Base-by-base conservation (phyloP, 139 green algal genomes). In the Closterium sp. region DNA sequence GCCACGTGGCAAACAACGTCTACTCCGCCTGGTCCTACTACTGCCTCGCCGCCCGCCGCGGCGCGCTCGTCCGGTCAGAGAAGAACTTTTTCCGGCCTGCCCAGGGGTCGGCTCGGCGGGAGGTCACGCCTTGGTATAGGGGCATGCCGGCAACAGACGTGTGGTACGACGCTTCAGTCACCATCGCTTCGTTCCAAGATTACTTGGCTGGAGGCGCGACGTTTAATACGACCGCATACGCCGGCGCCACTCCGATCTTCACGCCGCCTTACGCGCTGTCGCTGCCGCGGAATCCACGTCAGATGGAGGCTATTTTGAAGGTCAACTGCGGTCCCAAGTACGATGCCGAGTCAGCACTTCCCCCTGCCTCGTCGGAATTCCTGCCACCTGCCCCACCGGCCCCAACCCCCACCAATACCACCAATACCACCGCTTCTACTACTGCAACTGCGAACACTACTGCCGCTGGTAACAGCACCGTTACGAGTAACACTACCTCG, bases 1-100 rank as follows among this genome's bases (percentile, higher is more conserved):
- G 28, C 84, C 84, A 88, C 33, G 28, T 88, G 19, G 84, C 84
- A n/a, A 88, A 88, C 30, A 88, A 88, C 85, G 21, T 88, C n/a
- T 88, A 88, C 85, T 55, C 85, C 85, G 9, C 16, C 23, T 88
- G 85, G 85, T 31, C 30, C 23, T 88, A 88, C 85, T 88, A 88
- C 33, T 88, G 85, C 85, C n/a, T 88, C 32, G 85, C 33, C 32
- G 85, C n/a, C 21, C 85, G 85, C 76, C 76, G 76, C n/a, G 76
- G 76, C 28, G 76, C 76, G 28, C 76, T 12, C 1, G 21, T 85
- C 76, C 76, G 28, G 28, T 85, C 76, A 32, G 76, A 85, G 76
- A 85, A 32, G 8, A 85, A 85, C 76, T 85, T 85, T 32, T 85
- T 85, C n/a, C 28, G n/a, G 76, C 76, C 76, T 10, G 76, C 28